These are phyloP conservation scores for Curvularia lunata DNA, from an alignment of 2,329 filamentous ascomycete species.

Conservation along the genomic window DNA sequence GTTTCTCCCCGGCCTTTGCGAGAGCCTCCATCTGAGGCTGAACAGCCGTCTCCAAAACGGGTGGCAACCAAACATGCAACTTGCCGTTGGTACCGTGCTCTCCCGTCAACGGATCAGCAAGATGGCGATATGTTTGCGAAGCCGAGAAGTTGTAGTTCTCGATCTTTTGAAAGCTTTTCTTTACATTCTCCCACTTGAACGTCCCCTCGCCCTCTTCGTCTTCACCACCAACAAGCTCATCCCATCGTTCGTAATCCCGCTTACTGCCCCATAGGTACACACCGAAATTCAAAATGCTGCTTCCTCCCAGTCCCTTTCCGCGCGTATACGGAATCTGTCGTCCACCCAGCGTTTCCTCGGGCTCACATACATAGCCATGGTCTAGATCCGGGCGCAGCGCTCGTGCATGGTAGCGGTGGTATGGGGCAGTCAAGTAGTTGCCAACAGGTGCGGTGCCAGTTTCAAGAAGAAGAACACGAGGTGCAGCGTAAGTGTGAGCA, in stretches of 20 bases:
- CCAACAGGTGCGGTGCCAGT: constrained; percentile 62
- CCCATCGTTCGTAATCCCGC: constrained; percentile 70
- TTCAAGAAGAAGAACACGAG: constrained; percentile 66
- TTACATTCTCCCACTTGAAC: constrained; percentile 63
- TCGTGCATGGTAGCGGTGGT: constrained; percentile 59
- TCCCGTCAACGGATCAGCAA: constrained; percentile 52
- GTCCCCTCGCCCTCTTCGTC: constrained; percentile 59
- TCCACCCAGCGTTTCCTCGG: constrained; percentile 43
- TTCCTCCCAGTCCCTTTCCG: constrained; percentile 59
- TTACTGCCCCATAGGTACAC: constrained; percentile 56
- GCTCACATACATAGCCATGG: constrained; percentile 55
- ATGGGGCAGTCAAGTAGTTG: constrained; percentile 51
- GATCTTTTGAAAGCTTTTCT: constrained; percentile 59
- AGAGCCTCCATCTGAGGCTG: constrained; percentile 62
- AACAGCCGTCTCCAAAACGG: constrained; percentile 64
- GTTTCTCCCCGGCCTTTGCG: constrained; percentile 59
- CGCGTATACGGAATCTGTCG: constrained; percentile 53
- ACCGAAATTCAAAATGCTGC: constrained; percentile 55
- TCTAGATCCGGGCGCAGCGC: constrained; percentile 58
- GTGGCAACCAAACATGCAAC: constrained; percentile 50
- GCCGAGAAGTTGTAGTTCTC: constrained; percentile 59
- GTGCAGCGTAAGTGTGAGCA: constrained; percentile 55
- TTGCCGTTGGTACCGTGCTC: constrained; percentile 56
- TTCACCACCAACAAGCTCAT: constrained; percentile 55
- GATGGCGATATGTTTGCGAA: constrained; percentile 50